Conservation (phyloP, 1,139 yeast genomes). For the Pichia cactophila region DNA sequence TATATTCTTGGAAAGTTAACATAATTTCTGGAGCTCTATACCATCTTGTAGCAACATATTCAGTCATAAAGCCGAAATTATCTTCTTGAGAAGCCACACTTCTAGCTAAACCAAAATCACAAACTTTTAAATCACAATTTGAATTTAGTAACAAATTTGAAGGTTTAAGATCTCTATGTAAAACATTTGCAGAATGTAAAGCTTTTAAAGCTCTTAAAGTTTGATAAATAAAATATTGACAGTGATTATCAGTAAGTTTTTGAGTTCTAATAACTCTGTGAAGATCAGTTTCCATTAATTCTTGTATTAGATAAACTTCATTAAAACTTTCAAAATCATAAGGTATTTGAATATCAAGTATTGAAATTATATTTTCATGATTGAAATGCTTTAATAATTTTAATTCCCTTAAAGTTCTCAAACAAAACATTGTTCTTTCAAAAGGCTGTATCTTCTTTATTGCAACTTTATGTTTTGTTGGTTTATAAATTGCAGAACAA, state of each 20-base stretch:
- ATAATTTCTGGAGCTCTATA: constrained; percentile 75
- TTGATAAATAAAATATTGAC: constrained; percentile 62
- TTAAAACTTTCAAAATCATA: constrained; percentile 58
- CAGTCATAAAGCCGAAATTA: constrained; percentile 50
- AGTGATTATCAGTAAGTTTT: constrained; percentile 52
- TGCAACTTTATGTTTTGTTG: constrained; percentile 86
- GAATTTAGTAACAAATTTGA: constrained; percentile 79
- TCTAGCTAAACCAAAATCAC: constrained; percentile 52
- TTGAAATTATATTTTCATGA: constrained; percentile 88
- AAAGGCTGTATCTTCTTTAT: constrained; percentile 93
- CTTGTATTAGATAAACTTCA: constrained; percentile 66
- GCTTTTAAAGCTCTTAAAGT: constrained; percentile 56
- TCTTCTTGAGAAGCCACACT: constrained; percentile 29
- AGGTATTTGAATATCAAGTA: constrained; percentile 88
- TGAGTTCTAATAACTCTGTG: constrained; percentile 51
- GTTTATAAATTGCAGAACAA: constrained; percentile 84
- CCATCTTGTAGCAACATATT: constrained; percentile 77
- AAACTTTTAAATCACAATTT: constrained; percentile 80
- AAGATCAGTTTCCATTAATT: constrained; percentile 63
- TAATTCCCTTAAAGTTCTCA: constrained; percentile 83
- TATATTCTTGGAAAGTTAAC: constrained; percentile 61
- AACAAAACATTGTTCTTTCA: constrained; percentile 84
- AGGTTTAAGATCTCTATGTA: constrained; percentile 92
- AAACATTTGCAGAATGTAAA: constrained; percentile 58
- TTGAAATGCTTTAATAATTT: constrained; percentile 79